Evolutionary conservation across 1,284 basidiomycete genomes (phyloP), one percentile per base, ranked within the genome.

Genomic region (Fomitopsis palustris): DNA sequence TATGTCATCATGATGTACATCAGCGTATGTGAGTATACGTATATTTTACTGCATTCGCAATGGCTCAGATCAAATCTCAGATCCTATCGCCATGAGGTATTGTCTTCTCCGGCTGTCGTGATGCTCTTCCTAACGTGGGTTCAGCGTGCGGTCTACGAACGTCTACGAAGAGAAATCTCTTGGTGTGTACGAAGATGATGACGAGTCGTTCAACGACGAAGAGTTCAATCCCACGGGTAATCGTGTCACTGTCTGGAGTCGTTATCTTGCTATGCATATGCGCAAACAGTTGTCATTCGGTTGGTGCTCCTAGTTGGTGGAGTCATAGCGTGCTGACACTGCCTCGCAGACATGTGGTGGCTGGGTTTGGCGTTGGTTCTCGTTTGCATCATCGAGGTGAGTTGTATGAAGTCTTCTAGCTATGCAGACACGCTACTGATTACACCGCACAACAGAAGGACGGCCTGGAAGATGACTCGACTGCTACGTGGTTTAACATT

Each of bases 141-240:
- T 42, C 66, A 42, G 89, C 66, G 92, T 99, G 7, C 92, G 96
- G 12, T 88, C 92, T 16, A 98, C 96, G 29, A 99, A 99, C 73
- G 96, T 98, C 0, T 98, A 98, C 74, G 96, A 99, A 73, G 95
- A 98, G 68, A 87, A 85, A 62, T 92, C 90, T 0, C 77, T 95
- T 14, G 94, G 94, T 1, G 77, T 96, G 27, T 95, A 87, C 67
- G 76, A 79, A 12, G 77, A 82, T 12, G 78, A 83, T 0, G 79
- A 83, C 3, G 76, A 82, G 1, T 72, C 78, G 0, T 77, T 81
- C 72, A 70, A 74, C 12, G 77, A 78, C 1, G 83, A 86, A 70
- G 73, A 70, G 1, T 83, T 86, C 58, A 70, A 78, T 43, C 65
- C 76, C 0, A 68, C 71, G 43, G 84, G 81, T 2, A 75, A 77